These are phyloP conservation scores for Mycosphaerella sp. DNA, from an alignment of 2,329 filamentous ascomycete genomes.

Conservation along the genomic window DNA sequence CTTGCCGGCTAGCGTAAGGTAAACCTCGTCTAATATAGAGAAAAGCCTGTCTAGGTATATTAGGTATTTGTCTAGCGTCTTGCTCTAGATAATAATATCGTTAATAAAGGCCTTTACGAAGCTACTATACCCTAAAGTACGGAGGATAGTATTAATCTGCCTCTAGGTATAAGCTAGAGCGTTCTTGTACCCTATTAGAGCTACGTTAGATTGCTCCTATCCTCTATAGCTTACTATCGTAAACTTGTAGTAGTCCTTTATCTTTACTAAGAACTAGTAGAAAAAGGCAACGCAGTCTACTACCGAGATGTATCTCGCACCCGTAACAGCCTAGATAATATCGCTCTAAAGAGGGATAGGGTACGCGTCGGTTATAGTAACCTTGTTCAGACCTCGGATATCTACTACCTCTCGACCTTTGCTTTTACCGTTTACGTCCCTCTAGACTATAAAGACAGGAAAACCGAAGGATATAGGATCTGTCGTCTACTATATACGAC, in stretches of 20 bases:
- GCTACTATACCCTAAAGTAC: too few relatives aligned
- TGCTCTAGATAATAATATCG: slow-evolving; percentile 2
- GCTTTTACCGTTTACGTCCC: background rate
- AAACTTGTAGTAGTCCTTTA: background rate
- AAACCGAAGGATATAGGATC: background rate
- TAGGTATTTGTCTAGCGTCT: background rate
- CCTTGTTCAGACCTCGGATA: background rate
- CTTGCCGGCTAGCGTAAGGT: background rate
- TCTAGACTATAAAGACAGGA: background rate
- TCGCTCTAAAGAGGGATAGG: background rate
- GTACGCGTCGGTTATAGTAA: background rate
- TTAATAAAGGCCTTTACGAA: background rate
- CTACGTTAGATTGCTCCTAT: background rate
- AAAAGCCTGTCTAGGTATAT: background rate
- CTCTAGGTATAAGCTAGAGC: background rate
- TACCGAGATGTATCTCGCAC: background rate
- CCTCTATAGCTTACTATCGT: background rate
- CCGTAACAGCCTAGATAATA: background rate
- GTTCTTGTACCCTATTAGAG: background rate
- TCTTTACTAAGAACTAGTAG: background rate
- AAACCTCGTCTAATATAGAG: background rate
- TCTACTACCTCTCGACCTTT: background rate
- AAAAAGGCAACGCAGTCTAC: background rate
- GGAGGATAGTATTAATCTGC: background rate
- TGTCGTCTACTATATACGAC: background rate